Evolutionary conservation across 805 yeast species (phyloP).

Genomic region (Cyberlindnera nakhonratchasimensis): DNA sequence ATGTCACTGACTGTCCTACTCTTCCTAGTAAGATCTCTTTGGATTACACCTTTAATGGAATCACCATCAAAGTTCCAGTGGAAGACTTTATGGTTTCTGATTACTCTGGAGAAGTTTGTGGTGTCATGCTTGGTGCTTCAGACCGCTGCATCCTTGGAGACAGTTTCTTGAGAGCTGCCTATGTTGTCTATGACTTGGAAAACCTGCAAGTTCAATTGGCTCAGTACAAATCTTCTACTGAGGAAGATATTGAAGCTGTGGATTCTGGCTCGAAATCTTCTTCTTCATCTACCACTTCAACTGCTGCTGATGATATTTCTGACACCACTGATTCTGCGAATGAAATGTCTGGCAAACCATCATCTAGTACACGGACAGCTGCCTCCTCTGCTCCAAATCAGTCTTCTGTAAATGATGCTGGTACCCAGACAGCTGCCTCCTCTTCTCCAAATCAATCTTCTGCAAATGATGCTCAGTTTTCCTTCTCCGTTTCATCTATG

Average conservation of each 20-base stretch:
- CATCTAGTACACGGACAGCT: no score
- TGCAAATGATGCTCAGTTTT: no score
- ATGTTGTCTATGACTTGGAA: conserved; percentile 66
- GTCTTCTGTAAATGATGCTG: no score
- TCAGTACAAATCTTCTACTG: conserved; percentile 15
- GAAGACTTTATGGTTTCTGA: conserved; percentile 1
- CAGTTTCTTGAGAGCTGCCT: conserved; percentile 59
- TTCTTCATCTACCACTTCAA: neutral
- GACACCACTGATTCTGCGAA: no score
- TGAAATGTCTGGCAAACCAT: no score
- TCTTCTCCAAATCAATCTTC: no score
- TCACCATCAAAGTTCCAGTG: conserved; percentile 4
- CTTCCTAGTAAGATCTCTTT: neutral
- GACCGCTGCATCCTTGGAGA: conserved; percentile 57
- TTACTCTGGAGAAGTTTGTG: conserved; percentile 1
- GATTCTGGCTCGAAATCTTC: neutral
- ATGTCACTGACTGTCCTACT: conserved; percentile 4
- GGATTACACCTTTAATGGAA: conserved; percentile 5
- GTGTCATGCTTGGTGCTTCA: conserved; percentile 17
- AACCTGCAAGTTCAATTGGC: conserved; percentile 52
- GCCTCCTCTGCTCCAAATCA: no score
- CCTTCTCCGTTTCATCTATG: no score
- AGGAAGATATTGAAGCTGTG: neutral
- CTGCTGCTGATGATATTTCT: no score
- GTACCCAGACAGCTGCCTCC: no score